These are phyloP conservation scores for Pseudogymnoascus sp. DNA, from an alignment of 2,329 filamentous ascomycete genomes.

Conservation along the genomic window DNA sequence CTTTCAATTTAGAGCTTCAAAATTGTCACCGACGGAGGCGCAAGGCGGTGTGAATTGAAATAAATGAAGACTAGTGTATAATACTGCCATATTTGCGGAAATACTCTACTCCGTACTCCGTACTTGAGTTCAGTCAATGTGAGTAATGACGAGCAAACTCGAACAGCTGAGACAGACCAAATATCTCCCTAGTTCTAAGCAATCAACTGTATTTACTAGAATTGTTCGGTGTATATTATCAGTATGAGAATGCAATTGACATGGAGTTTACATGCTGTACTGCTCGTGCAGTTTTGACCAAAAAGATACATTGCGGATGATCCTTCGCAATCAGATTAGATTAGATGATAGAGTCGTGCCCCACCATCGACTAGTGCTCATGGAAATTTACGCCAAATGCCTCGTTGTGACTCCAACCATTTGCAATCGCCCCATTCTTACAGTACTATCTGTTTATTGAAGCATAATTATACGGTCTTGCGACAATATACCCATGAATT, in stretches of 20 bases:
- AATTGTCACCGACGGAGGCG: not conserved
- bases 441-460: not conserved
- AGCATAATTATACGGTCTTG: not conserved
- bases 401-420: slow-evolving; percentile 5
- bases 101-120: not conserved
- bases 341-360: slow-evolving; percentile 5
- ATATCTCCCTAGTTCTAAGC: not conserved
- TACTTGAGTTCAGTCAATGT: not conserved
- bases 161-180: not conserved
- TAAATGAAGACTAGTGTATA: not conserved
- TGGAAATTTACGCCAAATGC: slow-evolving; percentile 10
- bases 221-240: not conserved
- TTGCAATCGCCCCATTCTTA: not conserved
- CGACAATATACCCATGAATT: slow-evolving; percentile 6
- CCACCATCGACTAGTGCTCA: slow-evolving; percentile 11
- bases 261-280: not conserved
- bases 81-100: not conserved
- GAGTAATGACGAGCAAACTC: not conserved
- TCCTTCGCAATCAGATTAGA: slow-evolving; percentile 9
- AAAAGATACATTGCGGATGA: not conserved
- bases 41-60: not conserved
- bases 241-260: not conserved
- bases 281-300: not conserved
- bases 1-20: not conserved
- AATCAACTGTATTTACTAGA: not conserved